phyloP scores from a whole-genome alignment of 192 early-diverging fungal genomes.

The Powellomyces hirtus region DNA sequence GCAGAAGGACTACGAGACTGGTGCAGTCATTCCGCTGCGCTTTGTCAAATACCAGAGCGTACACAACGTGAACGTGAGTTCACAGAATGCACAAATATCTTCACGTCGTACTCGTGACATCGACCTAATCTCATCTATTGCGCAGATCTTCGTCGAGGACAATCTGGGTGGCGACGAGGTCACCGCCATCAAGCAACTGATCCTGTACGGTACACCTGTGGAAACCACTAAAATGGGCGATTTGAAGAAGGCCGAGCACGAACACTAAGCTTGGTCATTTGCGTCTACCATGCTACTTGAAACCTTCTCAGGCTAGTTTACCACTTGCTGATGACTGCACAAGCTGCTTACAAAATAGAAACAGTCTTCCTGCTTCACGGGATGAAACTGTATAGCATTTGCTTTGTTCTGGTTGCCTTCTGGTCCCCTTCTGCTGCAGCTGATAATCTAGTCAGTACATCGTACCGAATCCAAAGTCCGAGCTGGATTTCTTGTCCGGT shows the following conservation, averaged over 20 bases:
- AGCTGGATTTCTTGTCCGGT: too few species aligned
- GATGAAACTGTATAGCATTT: too few species aligned
- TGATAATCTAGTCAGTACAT: too few species aligned
- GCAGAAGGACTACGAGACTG: slow-evolving; percentile 59
- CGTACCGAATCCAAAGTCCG: too few species aligned
- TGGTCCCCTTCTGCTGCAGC: too few species aligned
- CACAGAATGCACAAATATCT: too few species aligned
- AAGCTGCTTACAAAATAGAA: too few species aligned
- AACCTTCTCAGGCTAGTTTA: too few species aligned
- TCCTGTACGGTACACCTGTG: slow-evolving; percentile 72
- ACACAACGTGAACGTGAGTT: slow-evolving; percentile 63
- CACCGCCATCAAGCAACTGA: slow-evolving; percentile 74
- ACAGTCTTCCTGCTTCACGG: too few species aligned
- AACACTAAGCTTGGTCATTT: slow-evolving; percentile 1
- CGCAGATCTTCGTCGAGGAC: slow-evolving; percentile 75
- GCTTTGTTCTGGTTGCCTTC: too few species aligned
- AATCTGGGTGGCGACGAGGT: slow-evolving; percentile 83
- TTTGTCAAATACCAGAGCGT: slow-evolving; percentile 96
- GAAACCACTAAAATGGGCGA: slow-evolving; percentile 53
- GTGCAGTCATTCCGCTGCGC: slow-evolving; percentile 70
- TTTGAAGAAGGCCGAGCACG: slow-evolving; percentile 12
- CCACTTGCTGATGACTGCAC: too few species aligned
- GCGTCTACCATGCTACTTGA: too few species aligned
- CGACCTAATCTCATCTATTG: neutral
- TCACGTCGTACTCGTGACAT: neutral